Evolutionary conservation across 805 yeast species (phyloP).

Genomic region (Wickerhamiella azyma): DNA sequence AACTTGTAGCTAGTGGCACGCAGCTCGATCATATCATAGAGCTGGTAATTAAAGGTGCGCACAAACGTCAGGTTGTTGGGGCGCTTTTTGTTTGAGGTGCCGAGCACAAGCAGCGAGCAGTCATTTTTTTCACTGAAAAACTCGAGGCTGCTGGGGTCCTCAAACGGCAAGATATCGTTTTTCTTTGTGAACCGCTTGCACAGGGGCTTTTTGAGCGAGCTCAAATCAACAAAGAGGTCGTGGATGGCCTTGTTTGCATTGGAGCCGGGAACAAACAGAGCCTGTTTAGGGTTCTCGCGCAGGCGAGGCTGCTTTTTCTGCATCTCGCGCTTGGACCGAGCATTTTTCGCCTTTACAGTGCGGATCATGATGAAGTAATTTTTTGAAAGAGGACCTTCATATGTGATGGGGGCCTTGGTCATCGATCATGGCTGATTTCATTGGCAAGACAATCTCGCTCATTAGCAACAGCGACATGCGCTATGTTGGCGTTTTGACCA

Average conservation of each 20-base stretch:
- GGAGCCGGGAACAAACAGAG: constrained; percentile 82
- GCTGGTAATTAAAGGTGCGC: constrained; percentile 78
- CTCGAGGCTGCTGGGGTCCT: constrained; percentile 71
- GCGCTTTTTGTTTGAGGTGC: constrained; percentile 76
- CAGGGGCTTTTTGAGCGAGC: constrained; percentile 83
- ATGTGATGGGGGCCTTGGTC: background rate
- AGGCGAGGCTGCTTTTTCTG: constrained; percentile 80
- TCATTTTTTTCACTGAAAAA: constrained; percentile 94
- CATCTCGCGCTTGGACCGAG: constrained; percentile 87
- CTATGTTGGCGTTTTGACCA: constrained; percentile 79
- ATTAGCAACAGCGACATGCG: constrained; percentile 67
- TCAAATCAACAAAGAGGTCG: constrained; percentile 76
- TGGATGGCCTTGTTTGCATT: constrained; percentile 67
- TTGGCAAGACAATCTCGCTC: constrained; percentile 78
- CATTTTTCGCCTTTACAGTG: constrained; percentile 73
- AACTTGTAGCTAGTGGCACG: constrained; percentile 50
- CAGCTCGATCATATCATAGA: constrained; percentile 90
- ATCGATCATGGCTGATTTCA: constrained; percentile 66
- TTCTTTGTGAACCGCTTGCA: constrained; percentile 77
- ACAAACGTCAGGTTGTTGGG: constrained; percentile 81
- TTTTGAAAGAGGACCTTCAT: background rate
- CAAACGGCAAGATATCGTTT: constrained; percentile 85
- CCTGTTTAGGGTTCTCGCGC: constrained; percentile 79
- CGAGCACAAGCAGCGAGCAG: constrained; percentile 65
- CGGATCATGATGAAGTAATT: constrained; percentile 22